Evolutionary conservation across 1,284 basidiomycete genomes (phyloP).

Genomic region (Boletus semigastroideus): DNA sequence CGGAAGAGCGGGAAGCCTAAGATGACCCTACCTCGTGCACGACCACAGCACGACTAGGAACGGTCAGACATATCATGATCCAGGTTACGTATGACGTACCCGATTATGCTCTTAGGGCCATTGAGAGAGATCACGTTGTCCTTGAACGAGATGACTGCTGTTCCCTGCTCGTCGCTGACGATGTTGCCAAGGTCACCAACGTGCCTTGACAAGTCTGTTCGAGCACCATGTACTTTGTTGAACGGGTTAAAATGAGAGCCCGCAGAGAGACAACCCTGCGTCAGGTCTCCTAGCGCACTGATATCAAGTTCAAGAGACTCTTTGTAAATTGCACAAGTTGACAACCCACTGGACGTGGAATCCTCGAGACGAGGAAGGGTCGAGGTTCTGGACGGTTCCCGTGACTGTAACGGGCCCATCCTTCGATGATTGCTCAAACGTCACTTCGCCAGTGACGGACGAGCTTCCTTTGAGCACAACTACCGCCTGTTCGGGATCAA

Average conservation of each 20-base stretch:
- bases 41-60: conserved; percentile 44
- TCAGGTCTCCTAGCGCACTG: conserved; percentile 69
- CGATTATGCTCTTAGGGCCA: conserved; percentile 68
- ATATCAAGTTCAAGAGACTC: not conserved
- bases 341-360: conserved; percentile 78
- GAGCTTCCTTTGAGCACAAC: conserved; percentile 66
- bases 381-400: conserved; percentile 62
- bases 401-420: conserved; percentile 59
- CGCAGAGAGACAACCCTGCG: conserved; percentile 67
- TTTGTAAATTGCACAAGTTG: not conserved
- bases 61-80: not conserved
- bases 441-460: conserved; percentile 60
- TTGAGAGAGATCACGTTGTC: conserved; percentile 69
- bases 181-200: conserved; percentile 82
- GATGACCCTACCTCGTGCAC: conserved; percentile 56
- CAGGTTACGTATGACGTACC: conserved; percentile 42
- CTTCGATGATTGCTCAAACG: conserved; percentile 58
- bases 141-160: conserved; percentile 55
- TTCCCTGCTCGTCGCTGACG: conserved; percentile 57
- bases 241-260: conserved; percentile 79
- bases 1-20: conserved; percentile 2
- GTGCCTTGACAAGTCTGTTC: conserved; percentile 57
- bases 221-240: conserved; percentile 65
- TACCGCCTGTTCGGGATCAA: conserved; percentile 45
- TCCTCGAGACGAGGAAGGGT: conserved; percentile 60